Conservation (phyloP, 306 rosid genomes). For the Psophocarpus tetragonolobus region DNA sequence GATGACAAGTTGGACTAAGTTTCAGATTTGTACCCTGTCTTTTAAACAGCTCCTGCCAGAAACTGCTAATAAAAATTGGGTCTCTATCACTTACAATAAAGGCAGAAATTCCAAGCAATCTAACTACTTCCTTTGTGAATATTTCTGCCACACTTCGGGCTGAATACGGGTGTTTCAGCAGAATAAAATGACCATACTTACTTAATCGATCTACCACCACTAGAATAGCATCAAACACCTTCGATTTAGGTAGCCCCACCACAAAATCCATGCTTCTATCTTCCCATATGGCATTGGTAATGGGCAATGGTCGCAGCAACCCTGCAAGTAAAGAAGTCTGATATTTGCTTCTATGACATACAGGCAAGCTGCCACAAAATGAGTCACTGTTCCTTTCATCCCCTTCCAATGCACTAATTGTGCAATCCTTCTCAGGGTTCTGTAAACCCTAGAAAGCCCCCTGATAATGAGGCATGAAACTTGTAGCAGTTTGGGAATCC, state of each 20-base stretch:
- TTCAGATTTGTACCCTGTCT: too few relatives aligned
- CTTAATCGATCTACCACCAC: background rate
- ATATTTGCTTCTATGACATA: too few relatives aligned
- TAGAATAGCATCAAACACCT: background rate
- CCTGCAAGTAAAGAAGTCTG: too few relatives aligned
- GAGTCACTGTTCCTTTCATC: too few relatives aligned
- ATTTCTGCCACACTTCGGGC: background rate
- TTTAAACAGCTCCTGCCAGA: background rate
- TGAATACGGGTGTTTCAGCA: background rate
- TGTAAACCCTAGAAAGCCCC: too few relatives aligned
- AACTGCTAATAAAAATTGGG: background rate
- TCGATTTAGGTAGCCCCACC: background rate
- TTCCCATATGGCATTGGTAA: background rate
- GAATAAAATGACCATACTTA: background rate
- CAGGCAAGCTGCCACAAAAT: too few relatives aligned
- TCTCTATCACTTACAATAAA: too few relatives aligned
- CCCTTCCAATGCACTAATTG: too few relatives aligned
- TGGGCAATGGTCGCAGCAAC: background rate
- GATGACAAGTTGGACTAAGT: background rate
- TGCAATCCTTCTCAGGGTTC: too few relatives aligned
- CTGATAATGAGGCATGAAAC: too few relatives aligned
- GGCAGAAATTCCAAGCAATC: background rate
- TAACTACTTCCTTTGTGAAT: background rate
- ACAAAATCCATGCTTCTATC: background rate
- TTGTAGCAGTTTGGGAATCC: too few relatives aligned